A percentile compares a stretch with the other conserved stretches of the same genome.
Evolutionary conservation across 2,329 filamentous ascomycete species (phyloP).

Genomic region (Apiospora marii): DNA sequence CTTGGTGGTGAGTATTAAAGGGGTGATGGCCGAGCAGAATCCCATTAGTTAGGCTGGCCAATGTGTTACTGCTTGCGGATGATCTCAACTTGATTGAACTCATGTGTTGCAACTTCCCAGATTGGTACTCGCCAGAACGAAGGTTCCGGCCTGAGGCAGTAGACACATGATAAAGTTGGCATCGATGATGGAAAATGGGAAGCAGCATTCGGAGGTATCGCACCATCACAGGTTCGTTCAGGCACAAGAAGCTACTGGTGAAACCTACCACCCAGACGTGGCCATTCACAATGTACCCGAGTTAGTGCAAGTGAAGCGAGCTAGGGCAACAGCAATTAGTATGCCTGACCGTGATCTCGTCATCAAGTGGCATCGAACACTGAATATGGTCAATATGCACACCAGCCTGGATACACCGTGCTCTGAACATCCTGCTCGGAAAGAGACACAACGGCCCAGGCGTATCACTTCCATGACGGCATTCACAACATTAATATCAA

Average conservation of each 20-base stretch:
- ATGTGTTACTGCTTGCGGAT: neutral
- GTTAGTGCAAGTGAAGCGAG: neutral
- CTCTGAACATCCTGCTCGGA: neutral
- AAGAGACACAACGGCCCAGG: neutral
- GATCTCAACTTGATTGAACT: neutral
- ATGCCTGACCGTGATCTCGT: neutral
- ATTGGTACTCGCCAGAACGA: neutral
- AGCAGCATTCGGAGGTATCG: neutral
- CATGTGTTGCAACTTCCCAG: neutral
- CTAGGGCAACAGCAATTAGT: neutral
- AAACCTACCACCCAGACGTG: neutral
- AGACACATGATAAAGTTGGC: neutral
- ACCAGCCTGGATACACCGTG: neutral
- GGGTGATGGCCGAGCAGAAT: neutral
- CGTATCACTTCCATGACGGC: constrained; percentile 23
- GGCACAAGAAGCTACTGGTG: neutral
- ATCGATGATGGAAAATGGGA: neutral
- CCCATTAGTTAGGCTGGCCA: neutral
- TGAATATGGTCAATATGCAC: neutral
- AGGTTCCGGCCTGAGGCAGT: neutral
- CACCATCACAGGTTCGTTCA: neutral
- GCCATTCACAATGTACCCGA: neutral
- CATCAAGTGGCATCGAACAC: neutral
- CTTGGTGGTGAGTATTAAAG: neutral
- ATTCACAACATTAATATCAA: constrained; percentile 23